phyloP scores from a whole-genome alignment of 2,329 filamentous ascomycete genomes.

The Aspergillus sp. region DNA sequence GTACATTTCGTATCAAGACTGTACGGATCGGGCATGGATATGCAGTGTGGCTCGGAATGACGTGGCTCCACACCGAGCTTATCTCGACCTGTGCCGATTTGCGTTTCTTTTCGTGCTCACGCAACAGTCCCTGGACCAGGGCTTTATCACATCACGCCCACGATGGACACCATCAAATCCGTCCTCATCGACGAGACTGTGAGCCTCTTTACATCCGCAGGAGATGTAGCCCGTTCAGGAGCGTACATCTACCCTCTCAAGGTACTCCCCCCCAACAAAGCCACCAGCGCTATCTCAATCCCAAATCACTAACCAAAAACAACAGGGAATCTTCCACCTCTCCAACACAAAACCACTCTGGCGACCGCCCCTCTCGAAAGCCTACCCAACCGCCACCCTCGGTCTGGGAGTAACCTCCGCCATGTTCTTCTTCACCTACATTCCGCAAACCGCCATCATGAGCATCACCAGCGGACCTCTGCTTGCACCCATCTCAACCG shows the following conservation, averaged over 20 bases:
- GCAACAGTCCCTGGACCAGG: too few relatives aligned
- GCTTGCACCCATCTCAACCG: constrained; percentile 55
- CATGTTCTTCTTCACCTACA: constrained; percentile 86
- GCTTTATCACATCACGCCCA: not conserved
- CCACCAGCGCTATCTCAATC: too few relatives aligned
- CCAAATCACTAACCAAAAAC: too few relatives aligned
- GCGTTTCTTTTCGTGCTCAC: not conserved
- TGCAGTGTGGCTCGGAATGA: not conserved
- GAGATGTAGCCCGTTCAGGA: constrained; percentile 65
- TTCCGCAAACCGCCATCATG: constrained; percentile 75
- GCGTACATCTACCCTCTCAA: constrained; percentile 83
- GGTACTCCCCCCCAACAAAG: constrained; percentile 16
- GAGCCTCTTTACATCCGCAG: constrained; percentile 56
- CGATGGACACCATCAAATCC: constrained; percentile 48
- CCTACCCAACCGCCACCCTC: constrained; percentile 59
- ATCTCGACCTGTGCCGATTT: not conserved
- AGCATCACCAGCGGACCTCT: constrained; percentile 76
- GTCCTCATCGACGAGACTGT: constrained; percentile 63
- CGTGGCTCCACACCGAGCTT: not conserved
- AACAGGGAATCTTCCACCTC: constrained; percentile 56
- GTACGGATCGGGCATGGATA: not conserved
- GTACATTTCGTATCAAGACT: too few relatives aligned
- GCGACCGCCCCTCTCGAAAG: constrained; percentile 52
- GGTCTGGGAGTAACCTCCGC: constrained; percentile 63
- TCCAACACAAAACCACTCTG: constrained; percentile 52